phyloP scores from a whole-genome alignment of 1,139 yeast genomes.

The Candida sp. region DNA sequence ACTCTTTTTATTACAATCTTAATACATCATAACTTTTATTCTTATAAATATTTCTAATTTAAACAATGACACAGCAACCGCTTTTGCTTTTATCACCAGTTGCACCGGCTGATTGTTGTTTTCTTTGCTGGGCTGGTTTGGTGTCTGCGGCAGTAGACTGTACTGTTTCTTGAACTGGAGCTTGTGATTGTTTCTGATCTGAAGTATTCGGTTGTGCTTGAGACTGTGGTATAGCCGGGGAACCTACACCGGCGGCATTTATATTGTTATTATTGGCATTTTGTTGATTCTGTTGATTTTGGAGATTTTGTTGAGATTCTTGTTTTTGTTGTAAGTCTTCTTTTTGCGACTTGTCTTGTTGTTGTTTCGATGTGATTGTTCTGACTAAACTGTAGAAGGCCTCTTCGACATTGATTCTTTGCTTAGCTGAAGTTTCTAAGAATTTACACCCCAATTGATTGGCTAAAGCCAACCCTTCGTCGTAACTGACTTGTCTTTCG shows the following conservation, averaged over 20 bases:
- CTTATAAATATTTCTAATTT: no score
- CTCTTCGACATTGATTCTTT: constrained; percentile 90
- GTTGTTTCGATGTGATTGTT: constrained; percentile 29
- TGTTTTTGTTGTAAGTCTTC: constrained; percentile 4
- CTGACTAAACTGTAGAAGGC: constrained; percentile 79
- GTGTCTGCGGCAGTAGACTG: constrained; percentile 2
- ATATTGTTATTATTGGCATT: neutral
- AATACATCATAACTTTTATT: no score
- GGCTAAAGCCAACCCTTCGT: constrained; percentile 80
- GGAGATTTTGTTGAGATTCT: constrained; percentile 5
- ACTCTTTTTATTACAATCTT: no score
- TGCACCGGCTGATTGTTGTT: constrained; percentile 14
- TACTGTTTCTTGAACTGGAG: neutral
- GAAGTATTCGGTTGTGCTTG: constrained; percentile 4
- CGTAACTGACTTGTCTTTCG: constrained; percentile 79
- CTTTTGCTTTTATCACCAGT: constrained; percentile 32
- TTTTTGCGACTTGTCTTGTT: constrained; percentile 1
- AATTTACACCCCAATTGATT: constrained; percentile 74
- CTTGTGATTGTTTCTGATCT: constrained; percentile 5
- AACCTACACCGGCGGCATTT: neutral
- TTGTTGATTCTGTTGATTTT: constrained; percentile 5
- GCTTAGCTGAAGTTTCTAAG: constrained; percentile 92
- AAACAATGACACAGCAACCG: constrained; percentile 47
- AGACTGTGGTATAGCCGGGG: no score
- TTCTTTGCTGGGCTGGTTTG: constrained; percentile 6